Base-by-base conservation (phyloP, 2,329 filamentous ascomycete species). In the Penicillium aurantiogriseum region DNA sequence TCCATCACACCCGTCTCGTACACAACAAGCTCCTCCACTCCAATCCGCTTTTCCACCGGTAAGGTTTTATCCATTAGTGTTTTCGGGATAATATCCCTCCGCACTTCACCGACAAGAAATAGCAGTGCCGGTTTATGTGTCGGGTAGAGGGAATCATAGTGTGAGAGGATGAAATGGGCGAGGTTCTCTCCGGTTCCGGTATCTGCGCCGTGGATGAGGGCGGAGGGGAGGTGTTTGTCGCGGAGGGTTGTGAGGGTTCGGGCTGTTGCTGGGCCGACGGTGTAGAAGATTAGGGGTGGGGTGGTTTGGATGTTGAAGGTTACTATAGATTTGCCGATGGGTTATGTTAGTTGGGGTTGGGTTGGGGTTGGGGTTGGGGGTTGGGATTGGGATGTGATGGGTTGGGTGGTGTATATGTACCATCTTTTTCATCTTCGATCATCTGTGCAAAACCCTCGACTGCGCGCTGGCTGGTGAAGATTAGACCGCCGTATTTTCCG, bases 81-180 rank as follows among this genome's bases (percentile, higher is more conserved):
- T 66, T 84, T 90, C 1, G 94, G 92, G 62, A 99, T 96, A 63
- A 96, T 86, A 71, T 97, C 94, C 44, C 94, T 81, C 54, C 92
- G 84, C 71, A 92, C 90, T 71, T 97, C 93, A 21, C 94, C 94
- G 0, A 96, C 92, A 15, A 95, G 83, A 72, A 97, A 99, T 1
- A 97, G 77, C 5, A 97, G 73, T 0, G 88, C 83, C 0, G 82
- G 86, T 44, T 66, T 49, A 8, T 36, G 0, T n/a, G 3, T 17
- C 3, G 33, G 10, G 45, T 63, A 54, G 0, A 80, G 60, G 8
- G 58, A 57, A 53, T 82, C 84, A 69, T 96, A 96, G 71, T 96
- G 89, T 2, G 86, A 76, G 6, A 96, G 80, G 53, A 99, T 97
- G 69, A 88, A 89, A 6, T 82, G 77, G 0, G 92, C 88, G 29